Base-by-base conservation (phyloP, 2,329 filamentous ascomycete species). In the Fusarium pseudonygamai region DNA sequence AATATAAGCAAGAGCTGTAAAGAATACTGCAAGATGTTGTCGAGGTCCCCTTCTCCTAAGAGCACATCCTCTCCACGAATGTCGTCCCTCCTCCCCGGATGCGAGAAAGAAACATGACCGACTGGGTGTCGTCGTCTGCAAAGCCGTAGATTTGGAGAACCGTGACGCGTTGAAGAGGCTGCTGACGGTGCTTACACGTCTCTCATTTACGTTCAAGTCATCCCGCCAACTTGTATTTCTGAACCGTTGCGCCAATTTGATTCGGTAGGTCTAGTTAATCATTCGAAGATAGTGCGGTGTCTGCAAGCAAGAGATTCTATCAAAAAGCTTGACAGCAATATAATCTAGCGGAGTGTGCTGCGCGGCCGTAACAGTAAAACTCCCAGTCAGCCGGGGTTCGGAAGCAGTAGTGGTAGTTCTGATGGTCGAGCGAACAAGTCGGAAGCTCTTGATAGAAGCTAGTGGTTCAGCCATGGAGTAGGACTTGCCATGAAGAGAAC, bases 201-300 rank as follows among this genome's bases (percentile, higher is more conserved):
- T 24, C 30, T 20, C 28, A 4, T 20, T 4, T 36, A 5, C n/a
- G 10, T 8, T 18, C 1, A 37, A 16, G 18, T 4, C 7, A 24
- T 36, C 24, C 20, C 9, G 18, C 24, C 24, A 7, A 37, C 37
- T 67, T 71, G 37, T 63, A 39, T 53, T 76, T 78, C 52, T 74
- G 52, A 49, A 57, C 67, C 60, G 75, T 78, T 16, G 76, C 32
- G 40, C 77, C 72, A 34, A 72, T 68, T n/a, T 52, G 46, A 15
- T 67, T 22, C 13, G 73, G 72, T 24, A 76, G 42, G 36, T 15
- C 45, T 64, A 61, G 76, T 50, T 64, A 61, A 77, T 50, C 73
- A 59, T 37, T 34, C 4, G 24, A 37, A 20, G 2, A 7, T 26
- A 11, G 11, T 1, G 11, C 24, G 8, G 22, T 47, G 3, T 26